Evolutionary conservation across 495 filamentous ascomycete genomes (phyloP), one percentile per base, ranked within the genome.

Genomic region (Rhypophila decipiens): DNA sequence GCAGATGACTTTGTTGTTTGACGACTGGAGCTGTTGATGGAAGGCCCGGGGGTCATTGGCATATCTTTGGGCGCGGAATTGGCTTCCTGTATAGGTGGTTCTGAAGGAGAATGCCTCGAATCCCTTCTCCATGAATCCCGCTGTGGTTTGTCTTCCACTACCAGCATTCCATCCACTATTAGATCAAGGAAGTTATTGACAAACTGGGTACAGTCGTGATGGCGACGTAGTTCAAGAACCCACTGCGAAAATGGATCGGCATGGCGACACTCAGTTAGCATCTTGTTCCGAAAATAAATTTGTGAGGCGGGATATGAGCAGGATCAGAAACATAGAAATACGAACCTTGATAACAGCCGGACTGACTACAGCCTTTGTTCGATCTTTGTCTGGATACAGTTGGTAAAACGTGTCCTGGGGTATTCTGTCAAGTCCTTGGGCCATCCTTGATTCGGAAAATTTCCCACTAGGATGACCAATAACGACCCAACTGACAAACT

Each of bases 401-500:
- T 44, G 39, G 10, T 50, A 50, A 23, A 50, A 50, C 21, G 47
- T 50, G 29, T 50, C 47, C 24, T 50, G 47, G n/a, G 39, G 13
- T 8, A 36, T 36, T 5, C 47, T 41, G 10, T 37, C 47, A 0
- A 50, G 9, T 10, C 47, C 44, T 5, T n/a, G 21, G 29, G 37
- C 44, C 0, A 10, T 10, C 1, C 18, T 12, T 9, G 47, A 33
- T n/a, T 50, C 22, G 18, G 39, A 35, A 3, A 17, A 5, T 24
- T 39, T 20, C 7, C 31, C 39, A 2, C 19, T 18, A n/a, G 21
- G 22, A 9, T 24, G 12, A 18, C 39, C 40, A 2, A 23, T 31
- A 22, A 50, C 47, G 19, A 50, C 34, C 47, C 47, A 50, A 23
- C 47, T 39, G 15, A 50, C 39, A 12, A 50, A 50, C 39, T 50